Conservation (phyloP, 805 yeast species). For the Saturnispora galanensis region DNA sequence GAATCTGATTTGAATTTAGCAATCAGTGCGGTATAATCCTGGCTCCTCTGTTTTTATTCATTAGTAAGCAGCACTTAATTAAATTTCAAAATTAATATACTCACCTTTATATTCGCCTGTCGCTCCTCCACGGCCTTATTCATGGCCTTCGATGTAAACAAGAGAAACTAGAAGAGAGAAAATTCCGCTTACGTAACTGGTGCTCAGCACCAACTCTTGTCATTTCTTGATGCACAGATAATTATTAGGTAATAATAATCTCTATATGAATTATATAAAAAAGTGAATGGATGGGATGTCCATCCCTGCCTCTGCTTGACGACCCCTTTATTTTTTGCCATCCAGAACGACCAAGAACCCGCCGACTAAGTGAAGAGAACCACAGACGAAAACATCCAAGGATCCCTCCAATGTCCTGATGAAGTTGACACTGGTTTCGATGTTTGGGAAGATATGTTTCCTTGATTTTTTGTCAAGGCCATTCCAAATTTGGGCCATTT, state of each 20-base stretch:
- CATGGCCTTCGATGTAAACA: background rate
- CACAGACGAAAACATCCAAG: constrained; percentile 80
- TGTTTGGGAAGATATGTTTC: constrained; percentile 51
- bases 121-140: constrained; percentile 2
- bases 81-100: background rate
- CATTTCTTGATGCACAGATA: too few relatives aligned
- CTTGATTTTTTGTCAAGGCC: constrained; percentile 34
- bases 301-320: background rate
- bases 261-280: background rate
- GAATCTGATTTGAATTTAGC: constrained; percentile 23
- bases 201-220: too few relatives aligned
- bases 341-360: constrained; percentile 85
- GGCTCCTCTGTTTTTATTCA: constrained; percentile 19
- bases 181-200: background rate
- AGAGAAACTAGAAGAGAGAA: background rate
- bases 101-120: constrained; percentile 4
- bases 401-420: constrained; percentile 38
- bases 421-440: constrained; percentile 60
- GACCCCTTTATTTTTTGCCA: constrained; percentile 11
- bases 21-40: constrained; percentile 31
- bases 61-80: background rate
- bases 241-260: too few relatives aligned
- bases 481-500: constrained; percentile 62
- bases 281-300: background rate
- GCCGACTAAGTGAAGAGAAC: constrained; percentile 90